phyloP scores from a whole-genome alignment of 2,329 filamentous ascomycete species.

The Epichloe hybrida region DNA sequence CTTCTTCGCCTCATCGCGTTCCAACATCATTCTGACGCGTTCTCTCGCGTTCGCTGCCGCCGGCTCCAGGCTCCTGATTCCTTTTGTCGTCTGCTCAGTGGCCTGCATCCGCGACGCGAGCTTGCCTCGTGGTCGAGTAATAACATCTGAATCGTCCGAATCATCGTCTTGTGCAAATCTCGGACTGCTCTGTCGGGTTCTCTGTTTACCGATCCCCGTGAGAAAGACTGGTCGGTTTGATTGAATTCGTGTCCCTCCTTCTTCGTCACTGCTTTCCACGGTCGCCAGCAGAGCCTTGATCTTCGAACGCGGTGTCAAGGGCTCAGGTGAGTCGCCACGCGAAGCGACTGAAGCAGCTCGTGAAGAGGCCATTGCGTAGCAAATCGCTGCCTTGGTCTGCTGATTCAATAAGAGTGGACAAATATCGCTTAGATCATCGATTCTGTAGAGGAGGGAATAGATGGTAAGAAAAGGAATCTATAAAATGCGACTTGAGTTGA shows the following conservation, averaged over 20 bases:
- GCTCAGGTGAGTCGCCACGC: constrained; percentile 28
- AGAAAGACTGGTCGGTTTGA: constrained; percentile 5
- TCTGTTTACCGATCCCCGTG: not conserved
- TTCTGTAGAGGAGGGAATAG: not conserved
- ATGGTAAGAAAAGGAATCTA: not conserved
- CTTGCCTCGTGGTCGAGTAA: constrained; percentile 43
- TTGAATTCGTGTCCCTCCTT: constrained; percentile 15
- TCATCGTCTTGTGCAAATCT: constrained; percentile 24
- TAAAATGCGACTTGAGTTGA: not conserved
- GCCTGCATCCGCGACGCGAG: constrained; percentile 51
- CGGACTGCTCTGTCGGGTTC: not conserved
- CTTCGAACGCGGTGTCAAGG: constrained; percentile 39
- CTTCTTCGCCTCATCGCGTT: constrained; percentile 14
- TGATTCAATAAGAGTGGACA: not conserved
- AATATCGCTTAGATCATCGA: not conserved
- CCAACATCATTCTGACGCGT: constrained; percentile 30
- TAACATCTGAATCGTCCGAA: constrained; percentile 27
- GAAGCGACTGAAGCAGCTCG: constrained; percentile 31
- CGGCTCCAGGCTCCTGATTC: constrained; percentile 3
- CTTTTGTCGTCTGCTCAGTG: constrained; percentile 5
- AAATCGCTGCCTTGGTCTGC: not conserved
- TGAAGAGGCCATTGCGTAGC: constrained; percentile 32
- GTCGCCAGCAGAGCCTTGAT: constrained; percentile 38
- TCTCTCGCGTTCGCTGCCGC: constrained; percentile 23
- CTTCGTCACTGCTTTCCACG: constrained; percentile 36